A percentile compares a stretch with the other conserved stretches of the same genome.
These are phyloP conservation scores for Polyporus tsugae DNA, from an alignment of 1,284 basidiomycete genomes.

Conservation along the genomic window DNA sequence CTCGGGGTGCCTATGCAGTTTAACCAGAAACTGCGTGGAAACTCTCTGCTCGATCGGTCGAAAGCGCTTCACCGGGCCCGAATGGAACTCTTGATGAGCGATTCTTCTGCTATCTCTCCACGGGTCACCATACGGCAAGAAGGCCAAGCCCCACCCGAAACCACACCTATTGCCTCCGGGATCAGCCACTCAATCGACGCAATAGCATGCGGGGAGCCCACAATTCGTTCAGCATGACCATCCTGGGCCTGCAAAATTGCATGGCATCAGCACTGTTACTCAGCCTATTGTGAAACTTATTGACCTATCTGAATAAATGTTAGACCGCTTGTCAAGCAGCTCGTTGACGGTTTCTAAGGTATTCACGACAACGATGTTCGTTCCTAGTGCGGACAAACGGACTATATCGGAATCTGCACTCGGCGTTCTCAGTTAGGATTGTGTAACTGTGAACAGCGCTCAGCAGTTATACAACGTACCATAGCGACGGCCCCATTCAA, in stretches of 20 bases:
- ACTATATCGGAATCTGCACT: conserved; percentile 35
- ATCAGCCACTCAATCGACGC: neutral
- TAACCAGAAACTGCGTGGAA: conserved; percentile 43
- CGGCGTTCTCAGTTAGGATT: neutral
- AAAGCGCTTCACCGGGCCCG: conserved; percentile 25
- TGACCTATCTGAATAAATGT: conserved; percentile 37
- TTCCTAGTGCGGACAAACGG: conserved; percentile 33
- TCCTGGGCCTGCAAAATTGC: conserved; percentile 43
- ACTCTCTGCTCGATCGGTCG: conserved; percentile 34
- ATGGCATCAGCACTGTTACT: neutral
- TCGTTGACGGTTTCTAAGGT: conserved; percentile 46
- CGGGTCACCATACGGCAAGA: conserved; percentile 48
- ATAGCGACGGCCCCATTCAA: conserved; percentile 23
- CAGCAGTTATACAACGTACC: conserved; percentile 14
- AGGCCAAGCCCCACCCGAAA: conserved; percentile 44
- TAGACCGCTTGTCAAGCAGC: conserved; percentile 51
- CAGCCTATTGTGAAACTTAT: neutral
- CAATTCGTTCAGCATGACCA: conserved; percentile 46
- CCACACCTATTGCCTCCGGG: conserved; percentile 45
- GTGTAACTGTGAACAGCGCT: neutral
- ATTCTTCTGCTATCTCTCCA: conserved; percentile 51
- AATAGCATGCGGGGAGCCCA: conserved; percentile 25
- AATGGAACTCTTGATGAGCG: conserved; percentile 41
- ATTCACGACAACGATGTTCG: conserved; percentile 50
- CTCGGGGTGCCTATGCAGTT: conserved; percentile 39